Conservation (phyloP, 2,329 filamentous ascomycete species). For the Verticillium isaacii region DNA sequence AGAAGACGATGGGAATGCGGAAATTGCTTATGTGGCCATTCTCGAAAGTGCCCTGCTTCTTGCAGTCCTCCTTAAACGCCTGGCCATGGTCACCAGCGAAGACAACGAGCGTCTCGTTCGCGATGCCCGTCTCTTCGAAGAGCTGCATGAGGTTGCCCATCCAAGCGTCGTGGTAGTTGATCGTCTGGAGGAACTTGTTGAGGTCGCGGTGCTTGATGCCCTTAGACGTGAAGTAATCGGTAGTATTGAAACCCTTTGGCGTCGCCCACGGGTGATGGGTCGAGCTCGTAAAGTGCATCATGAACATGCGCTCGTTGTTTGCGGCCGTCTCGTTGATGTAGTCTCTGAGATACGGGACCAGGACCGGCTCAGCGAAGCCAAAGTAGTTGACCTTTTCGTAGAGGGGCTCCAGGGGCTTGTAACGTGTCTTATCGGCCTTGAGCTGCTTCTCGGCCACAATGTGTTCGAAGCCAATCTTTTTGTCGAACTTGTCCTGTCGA, state of each 20-base stretch:
- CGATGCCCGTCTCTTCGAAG: conserved; percentile 35
- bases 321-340: conserved; percentile 22
- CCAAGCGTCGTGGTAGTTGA: conserved; percentile 33
- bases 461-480: conserved; percentile 16
- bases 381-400: conserved; percentile 31
- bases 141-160: conserved; percentile 30
- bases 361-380: conserved; percentile 33
- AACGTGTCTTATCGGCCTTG: neutral
- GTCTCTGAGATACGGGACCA: conserved; percentile 31
- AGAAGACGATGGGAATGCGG: conserved; percentile 35
- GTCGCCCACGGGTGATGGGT: conserved; percentile 38
- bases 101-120: conserved; percentile 39
- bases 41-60: conserved; percentile 31
- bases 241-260: conserved; percentile 24
- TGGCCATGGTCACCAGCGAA: conserved; percentile 39
- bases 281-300: conserved; percentile 28
- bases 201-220: conserved; percentile 13
- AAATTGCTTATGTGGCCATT: conserved; percentile 39
- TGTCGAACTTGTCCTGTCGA: conserved; percentile 10
- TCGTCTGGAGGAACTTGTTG: conserved; percentile 36
- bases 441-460: conserved; percentile 13
- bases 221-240: conserved; percentile 22
- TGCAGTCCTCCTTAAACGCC: conserved; percentile 34
- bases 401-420: neutral
- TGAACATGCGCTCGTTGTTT: conserved; percentile 25